Base-by-base conservation (phyloP, 2,329 filamentous ascomycete genomes). In the Coleophoma eucalyptorum region DNA sequence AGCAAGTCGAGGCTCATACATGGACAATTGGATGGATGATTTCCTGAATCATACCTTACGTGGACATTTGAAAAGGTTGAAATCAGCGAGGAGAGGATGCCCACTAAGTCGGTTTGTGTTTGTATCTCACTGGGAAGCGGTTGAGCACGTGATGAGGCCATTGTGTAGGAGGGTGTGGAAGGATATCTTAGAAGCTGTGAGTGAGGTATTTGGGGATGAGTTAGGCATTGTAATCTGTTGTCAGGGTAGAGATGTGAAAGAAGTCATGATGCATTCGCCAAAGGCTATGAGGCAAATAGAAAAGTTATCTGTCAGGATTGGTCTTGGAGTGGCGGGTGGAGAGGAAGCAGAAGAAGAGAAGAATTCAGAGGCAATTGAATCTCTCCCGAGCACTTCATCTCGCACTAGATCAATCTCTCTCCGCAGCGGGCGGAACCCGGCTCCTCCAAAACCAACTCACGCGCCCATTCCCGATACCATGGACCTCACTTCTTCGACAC, bases 141-240 rank as follows among this genome's bases (percentile, higher is more conserved):
- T 38, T 38, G 35, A 38, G 5, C 16, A 38, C 13, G 13, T 11
- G 16, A 38, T 38, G 5, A 38, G 35, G 13, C 35, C 35, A 11
- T 15, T 48, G 35, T 32, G 42, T 20, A 41, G 34, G 20, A 18
- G 20, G 26, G 15, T 48, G 18, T 50, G 49, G 49, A 42, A 15
- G 11, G 43, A 47, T 20, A 47, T 47, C 5, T 34, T 50, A 31
- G 13, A 31, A 35, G 37, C 45, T n/a, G 49, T 47, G 13, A 50
- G 49, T 35, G 43, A 47, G 21, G 49, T 50, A 10, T 50, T 50
- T 43, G 49, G 49, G 2, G 43, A 50, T 34, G 49, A 50, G 18
- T 31, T 50, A 33, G 21, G 4, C 11, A 43, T 50, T 18, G 43
- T 50, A 5, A 31, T 50, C 7, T 42, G 33, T 33, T 42, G 12